These are phyloP conservation scores for Coprinopsis sp. DNA, from an alignment of 768 basidiomycete genomes.

Conservation along the genomic window DNA sequence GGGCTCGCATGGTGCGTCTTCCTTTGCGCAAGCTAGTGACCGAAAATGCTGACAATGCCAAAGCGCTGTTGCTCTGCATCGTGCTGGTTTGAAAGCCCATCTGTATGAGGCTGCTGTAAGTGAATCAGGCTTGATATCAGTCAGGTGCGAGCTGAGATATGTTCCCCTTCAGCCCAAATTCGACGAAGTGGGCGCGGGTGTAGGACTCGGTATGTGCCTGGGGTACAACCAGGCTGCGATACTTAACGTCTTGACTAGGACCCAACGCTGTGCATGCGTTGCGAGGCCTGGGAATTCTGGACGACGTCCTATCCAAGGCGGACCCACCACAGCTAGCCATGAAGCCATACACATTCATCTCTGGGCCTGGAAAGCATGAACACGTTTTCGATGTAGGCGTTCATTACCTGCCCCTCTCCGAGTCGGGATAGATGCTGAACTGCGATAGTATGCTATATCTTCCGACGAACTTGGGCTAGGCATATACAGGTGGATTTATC, in stretches of 20 bases:
- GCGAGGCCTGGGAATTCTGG: constrained; percentile 38
- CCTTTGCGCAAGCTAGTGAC: neutral
- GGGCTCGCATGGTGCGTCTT: constrained; percentile 38
- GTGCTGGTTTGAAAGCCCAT: constrained; percentile 39
- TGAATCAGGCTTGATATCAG: neutral
- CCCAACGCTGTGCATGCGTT: constrained; percentile 47
- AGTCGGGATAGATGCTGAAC: constrained; percentile 1
- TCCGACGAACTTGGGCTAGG: constrained; percentile 36
- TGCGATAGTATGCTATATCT: constrained; percentile 29
- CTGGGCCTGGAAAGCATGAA: constrained; percentile 39
- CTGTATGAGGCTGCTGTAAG: constrained; percentile 51
- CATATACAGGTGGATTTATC: constrained; percentile 36
- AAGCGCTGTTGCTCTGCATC: constrained; percentile 40
- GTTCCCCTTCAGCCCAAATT: constrained; percentile 36
- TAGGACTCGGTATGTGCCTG: constrained; percentile 39
- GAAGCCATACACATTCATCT: constrained; percentile 36
- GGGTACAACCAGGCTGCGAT: neutral
- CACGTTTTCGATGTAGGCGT: constrained; percentile 39
- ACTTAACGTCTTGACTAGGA: constrained; percentile 26
- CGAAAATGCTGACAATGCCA: neutral
- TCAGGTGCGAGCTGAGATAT: neutral
- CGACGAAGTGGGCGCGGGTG: constrained; percentile 52
- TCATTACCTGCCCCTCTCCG: neutral
- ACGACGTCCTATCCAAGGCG: constrained; percentile 34
- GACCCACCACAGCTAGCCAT: constrained; percentile 28